Conservation (phyloP, 2,329 filamentous ascomycete species). For the Alternaria incomplexa region DNA sequence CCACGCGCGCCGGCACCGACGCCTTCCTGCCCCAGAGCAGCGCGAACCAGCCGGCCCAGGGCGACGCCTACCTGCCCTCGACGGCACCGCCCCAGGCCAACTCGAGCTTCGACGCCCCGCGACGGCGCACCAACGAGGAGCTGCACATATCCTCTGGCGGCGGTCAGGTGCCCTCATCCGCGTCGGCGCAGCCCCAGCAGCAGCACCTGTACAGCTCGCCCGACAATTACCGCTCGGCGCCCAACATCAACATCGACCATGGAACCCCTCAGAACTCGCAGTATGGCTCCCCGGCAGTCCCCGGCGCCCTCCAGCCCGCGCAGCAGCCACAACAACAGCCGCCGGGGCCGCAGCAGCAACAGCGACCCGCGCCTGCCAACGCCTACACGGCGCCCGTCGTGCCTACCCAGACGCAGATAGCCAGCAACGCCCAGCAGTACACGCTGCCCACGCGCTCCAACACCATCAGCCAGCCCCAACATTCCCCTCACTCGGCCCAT, state of each 20-base stretch:
- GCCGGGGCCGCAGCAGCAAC: conserved; percentile 39
- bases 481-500: conserved; percentile 39
- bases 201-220: conserved; percentile 56
- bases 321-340: conserved; percentile 6
- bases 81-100: conserved; percentile 44
- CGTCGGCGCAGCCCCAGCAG: conserved; percentile 26
- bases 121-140: conserved; percentile 60
- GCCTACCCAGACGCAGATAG: conserved; percentile 60
- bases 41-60: conserved; percentile 25
- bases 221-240: conserved; percentile 57
- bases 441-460: conserved; percentile 70
- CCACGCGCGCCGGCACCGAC: conserved; percentile 53
- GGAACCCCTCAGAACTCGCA: conserved; percentile 56
- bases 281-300: conserved; percentile 57
- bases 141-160: conserved; percentile 58
- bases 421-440: conserved; percentile 64
- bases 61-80: conserved; percentile 27
- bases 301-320: conserved; percentile 64
- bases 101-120: conserved; percentile 59
- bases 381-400: conserved; percentile 65
- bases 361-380: conserved; percentile 60
- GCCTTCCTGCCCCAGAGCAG: conserved; percentile 50
- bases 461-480: conserved; percentile 63
- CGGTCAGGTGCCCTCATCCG: conserved; percentile 48
- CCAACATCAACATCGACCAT: conserved; percentile 67